Percentiles rank a stretch among this genome's conserved stretches.
phyloP scores from a whole-genome alignment of 1,284 basidiomycete genomes.

The Rhodotorula sp. region DNA sequence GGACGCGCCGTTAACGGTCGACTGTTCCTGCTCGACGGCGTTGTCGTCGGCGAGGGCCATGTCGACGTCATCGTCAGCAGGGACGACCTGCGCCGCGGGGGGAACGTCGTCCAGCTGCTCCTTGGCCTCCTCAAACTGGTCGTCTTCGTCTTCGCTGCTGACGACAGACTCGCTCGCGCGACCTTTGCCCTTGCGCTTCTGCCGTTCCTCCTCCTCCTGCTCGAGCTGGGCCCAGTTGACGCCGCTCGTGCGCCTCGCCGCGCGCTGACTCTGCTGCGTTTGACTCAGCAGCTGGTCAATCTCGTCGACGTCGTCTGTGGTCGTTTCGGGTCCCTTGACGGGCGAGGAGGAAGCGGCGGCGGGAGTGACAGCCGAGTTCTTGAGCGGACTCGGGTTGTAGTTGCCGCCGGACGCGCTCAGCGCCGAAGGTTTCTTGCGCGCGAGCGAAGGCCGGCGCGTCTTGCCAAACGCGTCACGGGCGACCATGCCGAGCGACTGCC shows the following conservation, averaged over 20 bases:
- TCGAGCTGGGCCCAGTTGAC: constrained; percentile 23
- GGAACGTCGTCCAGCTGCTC: background rate
- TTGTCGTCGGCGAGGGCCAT: background rate
- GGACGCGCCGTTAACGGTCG: constrained; percentile 14
- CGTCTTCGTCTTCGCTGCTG: constrained; percentile 3
- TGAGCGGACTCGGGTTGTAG: constrained; percentile 17
- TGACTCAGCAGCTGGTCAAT: constrained; percentile 28
- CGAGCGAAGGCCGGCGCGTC: constrained; percentile 3
- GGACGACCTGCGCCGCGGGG: background rate
- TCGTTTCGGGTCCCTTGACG: background rate
- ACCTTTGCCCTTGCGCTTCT: constrained; percentile 12
- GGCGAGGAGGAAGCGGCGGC: constrained; percentile 5
- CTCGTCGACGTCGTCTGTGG: constrained; percentile 9
- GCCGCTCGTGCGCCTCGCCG: constrained; percentile 8
- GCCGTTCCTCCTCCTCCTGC: constrained; percentile 28
- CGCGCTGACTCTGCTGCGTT: constrained; percentile 9
- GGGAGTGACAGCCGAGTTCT: constrained; percentile 16
- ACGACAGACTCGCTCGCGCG: background rate
- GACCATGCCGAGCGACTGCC: constrained; percentile 14
- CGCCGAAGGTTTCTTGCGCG: background rate
- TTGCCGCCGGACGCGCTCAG: background rate
- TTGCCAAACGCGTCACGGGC: constrained; percentile 23
- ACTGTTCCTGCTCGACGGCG: background rate
- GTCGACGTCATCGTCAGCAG: constrained; percentile 7
- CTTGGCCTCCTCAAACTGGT: background rate